Evolutionary conservation across 352 stramenopile genomes (phyloP).

Genomic region (Phytophthora tubulina): DNA sequence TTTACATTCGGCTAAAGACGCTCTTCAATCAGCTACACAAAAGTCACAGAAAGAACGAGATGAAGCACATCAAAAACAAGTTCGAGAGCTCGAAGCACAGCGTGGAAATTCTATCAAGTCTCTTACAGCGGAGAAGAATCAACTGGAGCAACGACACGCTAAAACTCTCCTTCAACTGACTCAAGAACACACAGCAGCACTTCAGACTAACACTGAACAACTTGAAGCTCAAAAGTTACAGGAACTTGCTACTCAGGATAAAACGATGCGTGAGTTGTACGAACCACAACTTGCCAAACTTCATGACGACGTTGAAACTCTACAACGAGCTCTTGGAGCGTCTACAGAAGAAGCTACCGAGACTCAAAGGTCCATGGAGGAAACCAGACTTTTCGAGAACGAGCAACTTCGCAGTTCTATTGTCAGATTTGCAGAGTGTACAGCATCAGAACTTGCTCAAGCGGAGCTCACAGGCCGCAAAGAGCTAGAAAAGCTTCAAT

Average conservation of each 20-base stretch:
- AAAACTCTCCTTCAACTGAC: slow-evolving; percentile 32
- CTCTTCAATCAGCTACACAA: slow-evolving; percentile 35
- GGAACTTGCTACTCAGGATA: slow-evolving; percentile 31
- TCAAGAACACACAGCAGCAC: slow-evolving; percentile 30
- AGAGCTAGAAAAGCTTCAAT: slow-evolving; percentile 20
- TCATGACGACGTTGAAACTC: slow-evolving; percentile 22
- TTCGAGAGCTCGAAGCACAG: slow-evolving; percentile 45
- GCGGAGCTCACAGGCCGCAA: slow-evolving; percentile 21
- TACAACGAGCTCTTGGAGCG: slow-evolving; percentile 22
- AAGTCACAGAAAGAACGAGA: slow-evolving; percentile 60
- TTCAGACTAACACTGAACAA: slow-evolving; percentile 17
- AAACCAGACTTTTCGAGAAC: slow-evolving; percentile 36
- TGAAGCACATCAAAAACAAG: slow-evolving; percentile 46
- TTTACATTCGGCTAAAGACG: slow-evolving; percentile 43
- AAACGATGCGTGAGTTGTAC: slow-evolving; percentile 33
- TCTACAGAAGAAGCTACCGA: slow-evolving; percentile 30
- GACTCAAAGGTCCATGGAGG: slow-evolving; percentile 25
- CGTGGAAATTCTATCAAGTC: slow-evolving; percentile 33
- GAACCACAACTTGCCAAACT: slow-evolving; percentile 40
- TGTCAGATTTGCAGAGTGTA: slow-evolving; percentile 21
- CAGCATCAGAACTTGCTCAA: slow-evolving; percentile 6
- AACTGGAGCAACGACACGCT: slow-evolving; percentile 30
- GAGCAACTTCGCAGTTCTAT: slow-evolving; percentile 44
- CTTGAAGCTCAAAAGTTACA: slow-evolving; percentile 29
- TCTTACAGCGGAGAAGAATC: slow-evolving; percentile 33